Evolutionary conservation across 441 rosid genomes (phyloP), one percentile per base, ranked within the genome.

Genomic region (Euphorbia schlechtendalii): DNA sequence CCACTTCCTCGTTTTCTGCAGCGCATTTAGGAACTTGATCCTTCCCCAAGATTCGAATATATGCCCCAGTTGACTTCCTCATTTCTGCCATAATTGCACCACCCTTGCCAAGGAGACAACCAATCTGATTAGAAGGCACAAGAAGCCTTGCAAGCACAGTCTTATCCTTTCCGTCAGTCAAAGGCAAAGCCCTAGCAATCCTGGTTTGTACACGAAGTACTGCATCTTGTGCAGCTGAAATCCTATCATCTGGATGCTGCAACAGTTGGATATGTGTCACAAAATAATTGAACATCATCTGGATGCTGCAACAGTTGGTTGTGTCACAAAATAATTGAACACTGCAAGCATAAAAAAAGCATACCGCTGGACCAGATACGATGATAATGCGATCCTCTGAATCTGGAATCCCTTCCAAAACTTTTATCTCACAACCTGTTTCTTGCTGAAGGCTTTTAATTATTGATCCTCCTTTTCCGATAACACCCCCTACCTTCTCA

Each of bases 61-160:
- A 74, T 45, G 92, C 96, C 58, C 92, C 82, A 67, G 92, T 60
- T 34, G 74, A 78, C 67, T 81, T 88, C 77, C 92, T 85, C 92
- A 86, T 84, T 72, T 84, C 90, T 59, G 86, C 80, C 75, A 86
- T 86, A 74, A 84, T 76, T 27, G 86, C 64, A 60, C 96, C 96
- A 74, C 87, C 92, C 78, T 79, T 84, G 66, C 92, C 96, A 71
- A 88, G 87, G 59, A 88, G 88, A 77, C 88, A 88, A 61, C 90
- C 92, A 65, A 81, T 83, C 81, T 86, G 89, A 78, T 81, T 81
- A 10, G 87, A 81, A 6, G 86, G 73, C 68, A 84, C 85, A 71
- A 88, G 87, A 69, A 88, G 78, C 73, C 88, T 81, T 34, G 86
- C 86, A 57, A 64, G 72, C 36, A 78, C 77, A 63, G 72, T 51